A percentile compares a stretch with the other conserved stretches of the same genome.
Conservation (phyloP, 352 stramenopile genomes). For the Phytopythium kandeliae region DNA sequence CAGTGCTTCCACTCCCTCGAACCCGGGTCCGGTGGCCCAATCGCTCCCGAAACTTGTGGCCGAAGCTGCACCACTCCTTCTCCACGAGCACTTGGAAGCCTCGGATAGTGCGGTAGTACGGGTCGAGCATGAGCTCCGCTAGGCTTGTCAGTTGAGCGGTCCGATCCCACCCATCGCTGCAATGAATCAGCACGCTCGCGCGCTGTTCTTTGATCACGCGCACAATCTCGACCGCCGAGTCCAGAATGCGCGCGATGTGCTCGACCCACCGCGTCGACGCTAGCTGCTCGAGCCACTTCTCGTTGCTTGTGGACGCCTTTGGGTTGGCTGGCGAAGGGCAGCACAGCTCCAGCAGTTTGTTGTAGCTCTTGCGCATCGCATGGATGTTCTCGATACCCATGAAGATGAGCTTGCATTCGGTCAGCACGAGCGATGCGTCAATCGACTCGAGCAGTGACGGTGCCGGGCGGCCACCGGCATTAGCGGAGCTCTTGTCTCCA, state of each 20-base stretch:
- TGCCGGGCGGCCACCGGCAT: not conserved
- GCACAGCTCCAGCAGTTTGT: conserved; percentile 67
- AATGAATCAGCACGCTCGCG: conserved; percentile 96
- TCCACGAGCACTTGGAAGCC: conserved; percentile 86
- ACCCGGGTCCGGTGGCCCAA: conserved; percentile 27
- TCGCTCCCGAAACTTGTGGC: conserved; percentile 85
- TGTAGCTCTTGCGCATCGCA: conserved; percentile 84
- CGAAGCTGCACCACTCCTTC: conserved; percentile 89
- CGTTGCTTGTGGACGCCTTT: conserved; percentile 35
- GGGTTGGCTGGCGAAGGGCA: conserved; percentile 20
- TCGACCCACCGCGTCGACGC: conserved; percentile 69
- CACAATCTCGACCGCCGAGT: conserved; percentile 80
- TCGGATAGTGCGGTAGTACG: conserved; percentile 85
- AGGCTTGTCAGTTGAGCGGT: conserved; percentile 85
- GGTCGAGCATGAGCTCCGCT: conserved; percentile 85
- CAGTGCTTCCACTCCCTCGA: not conserved
- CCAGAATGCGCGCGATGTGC: conserved; percentile 71
- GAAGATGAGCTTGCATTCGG: conserved; percentile 83
- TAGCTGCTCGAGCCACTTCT: conserved; percentile 82
- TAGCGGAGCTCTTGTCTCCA: not conserved
- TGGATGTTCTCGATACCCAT: conserved; percentile 94
- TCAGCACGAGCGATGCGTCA: conserved; percentile 55
- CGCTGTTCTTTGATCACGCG: conserved; percentile 72
- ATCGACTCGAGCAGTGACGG: conserved; percentile 24
- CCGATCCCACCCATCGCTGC: conserved; percentile 97